Base-by-base conservation (phyloP, 495 filamentous ascomycete genomes). In the Penicillium odoratum region DNA sequence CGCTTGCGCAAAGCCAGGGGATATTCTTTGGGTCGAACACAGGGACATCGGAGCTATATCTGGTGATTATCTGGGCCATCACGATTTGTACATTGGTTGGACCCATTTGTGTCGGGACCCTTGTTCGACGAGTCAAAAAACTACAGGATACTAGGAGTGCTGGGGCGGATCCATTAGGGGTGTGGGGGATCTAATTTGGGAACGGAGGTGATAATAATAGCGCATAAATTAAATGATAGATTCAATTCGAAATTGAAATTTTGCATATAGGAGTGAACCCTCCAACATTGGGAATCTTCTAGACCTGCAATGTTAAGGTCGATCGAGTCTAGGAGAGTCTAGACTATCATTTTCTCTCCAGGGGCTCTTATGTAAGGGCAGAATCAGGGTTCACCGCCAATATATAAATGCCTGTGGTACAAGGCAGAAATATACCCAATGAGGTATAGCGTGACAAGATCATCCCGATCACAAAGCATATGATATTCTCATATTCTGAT, bases 51-150 rank as follows among this genome's bases (percentile, higher is more conserved):
- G 77, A 83, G 15, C 70, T 82, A 5, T 93, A 88, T 62, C 70
- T 92, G 3, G 73, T 91, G 7, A 80, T 87, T 0, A 80, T 85
- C 0, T 93, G 89, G 89, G 90, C 88, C 2, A 87, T 91, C 9
- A 78, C 89, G 0, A 59, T 93, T 3, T 92, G 88, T 57, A 93
- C 90, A 0, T 72, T 92, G 26, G 55, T 88, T n/a, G 89, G 89
- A 0, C 89, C 90, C 0, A 65, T 92, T 2, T 75, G 74, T 5
- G 86, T 92, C 2, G 90, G 90, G 0, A 50, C 85, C 8, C 67
- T 89, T 0, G 80, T 90, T 1, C 70, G 64, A 42, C 62, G 80
- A 34, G 76, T 83, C 26, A 76, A 70, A 61, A 71, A 48, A 31
- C 56, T 78, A 13, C 74, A 77, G 55, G 28, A 55, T 18, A 53